Evolutionary conservation across 306 rosid genomes (phyloP).

Genomic region (Hippophae tibetana): DNA sequence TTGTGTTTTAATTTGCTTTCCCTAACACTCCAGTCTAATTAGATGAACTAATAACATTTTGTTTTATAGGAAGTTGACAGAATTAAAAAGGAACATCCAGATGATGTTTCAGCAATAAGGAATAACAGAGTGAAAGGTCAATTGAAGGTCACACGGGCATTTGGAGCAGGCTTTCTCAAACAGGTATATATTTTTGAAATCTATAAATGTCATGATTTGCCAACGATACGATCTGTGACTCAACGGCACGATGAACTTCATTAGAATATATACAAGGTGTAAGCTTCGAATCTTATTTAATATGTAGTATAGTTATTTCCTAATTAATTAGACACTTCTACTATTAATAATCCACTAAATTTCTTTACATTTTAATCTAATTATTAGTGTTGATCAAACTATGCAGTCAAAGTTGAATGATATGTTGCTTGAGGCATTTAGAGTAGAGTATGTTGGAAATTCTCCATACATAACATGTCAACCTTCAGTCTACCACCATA

Average conservation of each 20-base stretch:
- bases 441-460: slow-evolving; percentile 57
- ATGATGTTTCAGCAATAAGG: slow-evolving; percentile 48
- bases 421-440: slow-evolving; percentile 67
- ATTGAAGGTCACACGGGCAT: slow-evolving; percentile 81
- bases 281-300: no score
- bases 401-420: slow-evolving; percentile 72
- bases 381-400: no score
- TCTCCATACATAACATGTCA: slow-evolving; percentile 56
- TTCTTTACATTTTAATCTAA: no score
- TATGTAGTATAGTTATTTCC: no score
- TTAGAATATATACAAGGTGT: no score
- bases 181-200: slow-evolving; percentile 32
- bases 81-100: slow-evolving; percentile 60
- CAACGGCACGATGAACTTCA: no score
- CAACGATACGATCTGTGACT: no score
- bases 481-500: slow-evolving; percentile 60
- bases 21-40: not conserved
- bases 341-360: no score
- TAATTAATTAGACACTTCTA: no score
- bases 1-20: not conserved
- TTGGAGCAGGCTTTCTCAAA: slow-evolving; percentile 84
- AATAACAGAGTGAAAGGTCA: slow-evolving; percentile 68
- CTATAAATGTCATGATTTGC: no score
- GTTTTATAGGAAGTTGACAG: slow-evolving; percentile 55
- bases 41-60: not conserved